Evolutionary conservation across 129 eudicot genomes (phyloP).

Genomic region (Artemisia argyi): DNA sequence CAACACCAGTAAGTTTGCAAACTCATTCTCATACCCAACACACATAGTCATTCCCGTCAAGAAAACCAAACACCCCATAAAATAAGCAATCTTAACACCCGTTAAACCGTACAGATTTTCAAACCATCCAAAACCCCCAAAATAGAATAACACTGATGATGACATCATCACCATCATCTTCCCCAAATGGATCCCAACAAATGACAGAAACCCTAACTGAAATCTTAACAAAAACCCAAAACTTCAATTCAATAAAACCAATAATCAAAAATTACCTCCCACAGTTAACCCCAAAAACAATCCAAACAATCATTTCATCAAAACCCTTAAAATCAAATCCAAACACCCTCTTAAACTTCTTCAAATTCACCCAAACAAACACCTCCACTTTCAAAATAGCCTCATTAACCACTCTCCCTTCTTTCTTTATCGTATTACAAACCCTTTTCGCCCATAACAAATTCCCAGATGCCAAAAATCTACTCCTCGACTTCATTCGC

Average conservation of each 20-base stretch:
- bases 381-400: slow-evolving; percentile 17
- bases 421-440: slow-evolving; percentile 57
- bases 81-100: too few relatives aligned
- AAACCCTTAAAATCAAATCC: slow-evolving; percentile 58
- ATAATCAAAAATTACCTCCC: not conserved
- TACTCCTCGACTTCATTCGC: slow-evolving; percentile 50
- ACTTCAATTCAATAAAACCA: not conserved
- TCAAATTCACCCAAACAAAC: slow-evolving; percentile 37
- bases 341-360: slow-evolving; percentile 47
- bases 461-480: slow-evolving; percentile 67
- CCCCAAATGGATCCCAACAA: not conserved
- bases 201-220: not conserved
- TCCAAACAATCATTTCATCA: slow-evolving; percentile 47
- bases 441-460: slow-evolving; percentile 64
- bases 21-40: too few relatives aligned
- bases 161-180: not conserved
- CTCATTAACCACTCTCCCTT: slow-evolving; percentile 38
- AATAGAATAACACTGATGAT: not conserved
- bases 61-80: too few relatives aligned
- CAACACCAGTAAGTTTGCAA: too few relatives aligned
- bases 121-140: not conserved
- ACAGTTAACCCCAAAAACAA: not conserved
- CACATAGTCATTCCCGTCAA: too few relatives aligned
- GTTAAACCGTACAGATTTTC: slow-evolving; percentile 39
- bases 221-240: not conserved